These are phyloP conservation scores for Leptographium lundbergii DNA, from an alignment of 2,329 filamentous ascomycete species.

Conservation along the genomic window DNA sequence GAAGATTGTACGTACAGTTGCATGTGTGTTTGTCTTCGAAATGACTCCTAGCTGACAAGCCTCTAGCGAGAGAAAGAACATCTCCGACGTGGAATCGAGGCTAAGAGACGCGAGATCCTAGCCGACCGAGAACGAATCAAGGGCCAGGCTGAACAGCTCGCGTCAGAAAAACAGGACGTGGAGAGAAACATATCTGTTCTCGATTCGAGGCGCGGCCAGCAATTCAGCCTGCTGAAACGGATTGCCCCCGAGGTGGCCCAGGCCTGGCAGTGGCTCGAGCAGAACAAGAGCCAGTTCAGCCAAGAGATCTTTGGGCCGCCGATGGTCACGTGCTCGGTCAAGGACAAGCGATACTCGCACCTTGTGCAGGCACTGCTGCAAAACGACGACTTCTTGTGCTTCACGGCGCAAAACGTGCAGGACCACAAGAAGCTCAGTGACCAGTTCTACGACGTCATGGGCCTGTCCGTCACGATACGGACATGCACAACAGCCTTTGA, in stretches of 20 bases:
- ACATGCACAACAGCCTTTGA: slow-evolving; percentile 42
- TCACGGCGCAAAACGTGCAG: slow-evolving; percentile 62
- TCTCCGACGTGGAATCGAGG: slow-evolving; percentile 36
- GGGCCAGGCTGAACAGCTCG: background rate
- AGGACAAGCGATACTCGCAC: slow-evolving; percentile 52
- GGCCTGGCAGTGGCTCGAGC: slow-evolving; percentile 74
- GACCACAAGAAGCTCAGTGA: slow-evolving; percentile 66
- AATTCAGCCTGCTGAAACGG: slow-evolving; percentile 50
- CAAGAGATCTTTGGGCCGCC: slow-evolving; percentile 71
- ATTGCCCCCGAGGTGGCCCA: slow-evolving; percentile 49
- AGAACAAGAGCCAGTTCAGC: slow-evolving; percentile 56
- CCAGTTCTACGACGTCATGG: slow-evolving; percentile 49
- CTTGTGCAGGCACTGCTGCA: slow-evolving; percentile 40
- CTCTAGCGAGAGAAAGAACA: slow-evolving; percentile 49
- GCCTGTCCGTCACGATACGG: slow-evolving; percentile 60
- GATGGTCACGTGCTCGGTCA: slow-evolving; percentile 67
- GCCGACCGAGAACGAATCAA: slow-evolving; percentile 9
- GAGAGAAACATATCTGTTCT: slow-evolving; percentile 34
- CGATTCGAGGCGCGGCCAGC: slow-evolving; percentile 63
- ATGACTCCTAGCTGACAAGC: slow-evolving; percentile 11
- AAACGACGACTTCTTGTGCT: slow-evolving; percentile 42
- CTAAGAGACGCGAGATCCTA: slow-evolving; percentile 23
- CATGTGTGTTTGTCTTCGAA: background rate
- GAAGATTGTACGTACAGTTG: slow-evolving; percentile 44
- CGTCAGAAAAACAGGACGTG: slow-evolving; percentile 11